phyloP scores from a whole-genome alignment of 352 stramenopile genomes.

The Globisporangium solare region DNA sequence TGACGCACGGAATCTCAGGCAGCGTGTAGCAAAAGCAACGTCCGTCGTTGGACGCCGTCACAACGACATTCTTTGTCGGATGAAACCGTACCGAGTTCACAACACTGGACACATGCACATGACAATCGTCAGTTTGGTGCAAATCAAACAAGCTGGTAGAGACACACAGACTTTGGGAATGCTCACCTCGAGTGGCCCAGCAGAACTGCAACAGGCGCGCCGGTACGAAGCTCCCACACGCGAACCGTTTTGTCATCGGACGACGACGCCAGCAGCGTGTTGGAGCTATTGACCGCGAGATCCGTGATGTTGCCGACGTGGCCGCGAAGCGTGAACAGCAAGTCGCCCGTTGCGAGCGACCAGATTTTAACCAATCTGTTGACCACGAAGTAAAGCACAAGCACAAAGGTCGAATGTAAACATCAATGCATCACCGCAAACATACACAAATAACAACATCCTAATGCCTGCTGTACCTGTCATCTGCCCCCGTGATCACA shows the following conservation, averaged over 20 bases:
- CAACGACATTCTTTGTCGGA: conserved; percentile 77
- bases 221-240: conserved; percentile 84
- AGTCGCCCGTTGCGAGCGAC: conserved; percentile 82
- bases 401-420: background rate
- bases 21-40: conserved; percentile 90
- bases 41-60: conserved; percentile 92
- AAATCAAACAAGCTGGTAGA: background rate
- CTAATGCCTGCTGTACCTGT: conserved; percentile 62
- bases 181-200: conserved; percentile 73
- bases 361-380: conserved; percentile 95
- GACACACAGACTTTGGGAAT: conserved; percentile 31
- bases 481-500: conserved; percentile 96
- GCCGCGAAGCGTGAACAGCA: conserved; percentile 77
- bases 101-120: conserved; percentile 28
- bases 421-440: background rate
- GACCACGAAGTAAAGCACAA: conserved; percentile 3
- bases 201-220: conserved; percentile 78
- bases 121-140: background rate
- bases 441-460: conserved; percentile 6
- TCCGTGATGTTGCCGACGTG: conserved; percentile 89
- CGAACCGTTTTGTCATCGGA: conserved; percentile 88
- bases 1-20: conserved; percentile 51
- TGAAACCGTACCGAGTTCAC: conserved; percentile 89
- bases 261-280: conserved; percentile 78
- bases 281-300: conserved; percentile 81